Conservation (phyloP, 179 eudicot genomes). For the Gypsophila paniculata region DNA sequence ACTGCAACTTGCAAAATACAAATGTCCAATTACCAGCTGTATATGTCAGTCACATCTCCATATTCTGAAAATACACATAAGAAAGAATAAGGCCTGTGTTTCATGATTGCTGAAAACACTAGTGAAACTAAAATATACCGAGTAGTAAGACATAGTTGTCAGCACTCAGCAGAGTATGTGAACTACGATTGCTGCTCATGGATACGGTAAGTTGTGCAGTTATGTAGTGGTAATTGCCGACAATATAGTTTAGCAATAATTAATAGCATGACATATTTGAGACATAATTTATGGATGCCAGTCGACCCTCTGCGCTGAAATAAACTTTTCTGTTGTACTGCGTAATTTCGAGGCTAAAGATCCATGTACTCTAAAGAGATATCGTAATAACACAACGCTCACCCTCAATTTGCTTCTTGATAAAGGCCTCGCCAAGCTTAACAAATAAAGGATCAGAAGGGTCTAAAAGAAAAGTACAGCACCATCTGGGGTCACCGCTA, state of each 20-base stretch:
- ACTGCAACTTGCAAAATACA: constrained; percentile 14
- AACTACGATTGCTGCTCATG: background rate
- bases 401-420: constrained; percentile 79
- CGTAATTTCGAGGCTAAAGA: background rate
- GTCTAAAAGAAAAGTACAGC: constrained; percentile 91
- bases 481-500: constrained; percentile 79
- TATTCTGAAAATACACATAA: constrained; percentile 56
- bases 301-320: constrained; percentile 9
- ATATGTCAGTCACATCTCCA: constrained; percentile 95
- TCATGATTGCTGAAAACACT: background rate
- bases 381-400: constrained; percentile 11
- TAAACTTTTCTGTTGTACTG: background rate
- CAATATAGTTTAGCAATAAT: background rate
- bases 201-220: background rate
- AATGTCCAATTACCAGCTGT: constrained; percentile 68
- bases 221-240: background rate
- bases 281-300: constrained; percentile 1
- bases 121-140: background rate
- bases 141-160: background rate
- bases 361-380: background rate
- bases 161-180: background rate
- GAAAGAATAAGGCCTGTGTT: constrained; percentile 12
- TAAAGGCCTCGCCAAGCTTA: constrained; percentile 84
- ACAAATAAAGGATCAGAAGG: constrained; percentile 95
- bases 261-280: background rate